A percentile compares a stretch with the other conserved stretches of the same genome.
Evolutionary conservation across 768 basidiomycete species (phyloP).

Genomic region (Boletellus sp.): DNA sequence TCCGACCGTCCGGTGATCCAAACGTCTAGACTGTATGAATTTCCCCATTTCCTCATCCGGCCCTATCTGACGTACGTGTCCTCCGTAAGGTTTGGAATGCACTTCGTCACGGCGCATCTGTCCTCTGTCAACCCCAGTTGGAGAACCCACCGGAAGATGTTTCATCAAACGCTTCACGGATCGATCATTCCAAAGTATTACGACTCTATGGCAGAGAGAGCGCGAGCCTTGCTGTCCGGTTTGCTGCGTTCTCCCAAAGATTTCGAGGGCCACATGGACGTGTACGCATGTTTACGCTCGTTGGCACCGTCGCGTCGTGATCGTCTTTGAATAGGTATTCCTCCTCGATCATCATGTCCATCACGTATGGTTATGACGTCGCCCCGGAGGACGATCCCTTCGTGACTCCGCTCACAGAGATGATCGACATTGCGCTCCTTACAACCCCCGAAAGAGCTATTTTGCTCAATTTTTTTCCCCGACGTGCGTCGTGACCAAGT

Average conservation of each 20-base stretch:
- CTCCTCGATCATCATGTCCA: constrained; percentile 18
- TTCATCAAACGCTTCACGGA: constrained; percentile 11
- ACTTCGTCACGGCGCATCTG: constrained; percentile 21
- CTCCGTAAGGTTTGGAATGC: constrained; percentile 19
- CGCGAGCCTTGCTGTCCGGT: constrained; percentile 4
- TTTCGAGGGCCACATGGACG: constrained; percentile 15
- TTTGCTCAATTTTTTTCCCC: constrained; percentile 19
- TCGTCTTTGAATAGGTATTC: constrained; percentile 10
- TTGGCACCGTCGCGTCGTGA: background rate
- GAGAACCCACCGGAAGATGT: constrained; percentile 17
- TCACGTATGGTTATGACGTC: constrained; percentile 20
- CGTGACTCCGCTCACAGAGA: constrained; percentile 11
- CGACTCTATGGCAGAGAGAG: constrained; percentile 6
- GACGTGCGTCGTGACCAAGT: constrained; percentile 10
- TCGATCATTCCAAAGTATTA: constrained; percentile 12
- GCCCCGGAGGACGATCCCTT: constrained; percentile 18
- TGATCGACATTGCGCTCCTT: constrained; percentile 3
- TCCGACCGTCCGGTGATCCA: constrained; percentile 15
- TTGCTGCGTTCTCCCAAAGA: constrained; percentile 15
- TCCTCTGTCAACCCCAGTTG: constrained; percentile 3
- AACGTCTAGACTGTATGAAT: constrained; percentile 4
- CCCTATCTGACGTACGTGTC: background rate
- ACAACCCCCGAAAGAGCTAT: constrained; percentile 21
- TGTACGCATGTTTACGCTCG: constrained; percentile 4
- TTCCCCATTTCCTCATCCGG: background rate